phyloP scores from a whole-genome alignment of 78 protist genomes.

The Dictyostelium brefeldianum region DNA sequence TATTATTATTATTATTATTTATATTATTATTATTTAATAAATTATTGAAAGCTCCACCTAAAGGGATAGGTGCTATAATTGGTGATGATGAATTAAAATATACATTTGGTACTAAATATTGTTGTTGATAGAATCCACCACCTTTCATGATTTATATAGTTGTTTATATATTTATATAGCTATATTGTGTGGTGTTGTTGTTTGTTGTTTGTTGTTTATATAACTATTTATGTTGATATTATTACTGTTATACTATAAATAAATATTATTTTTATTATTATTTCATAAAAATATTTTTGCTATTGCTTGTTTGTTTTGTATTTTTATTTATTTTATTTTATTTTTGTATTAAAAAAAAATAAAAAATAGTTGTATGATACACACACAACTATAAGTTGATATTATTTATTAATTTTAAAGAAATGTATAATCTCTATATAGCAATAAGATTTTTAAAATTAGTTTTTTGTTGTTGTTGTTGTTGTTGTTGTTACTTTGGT shows the following conservation, averaged over 20 bases:
- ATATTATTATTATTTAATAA: background rate
- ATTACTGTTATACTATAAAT: too few species aligned
- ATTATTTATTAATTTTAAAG: too few species aligned
- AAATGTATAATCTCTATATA: too few species aligned
- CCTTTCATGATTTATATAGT: conserved; percentile 4
- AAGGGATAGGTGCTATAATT: background rate
- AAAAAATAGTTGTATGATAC: too few species aligned
- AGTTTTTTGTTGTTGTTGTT: too few species aligned
- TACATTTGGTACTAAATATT: conserved; percentile 17
- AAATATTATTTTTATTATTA: background rate
- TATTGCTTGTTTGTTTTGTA: too few species aligned
- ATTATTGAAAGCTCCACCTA: background rate
- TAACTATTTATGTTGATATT: background rate
- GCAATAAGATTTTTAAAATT: too few species aligned
- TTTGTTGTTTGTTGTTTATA: background rate
- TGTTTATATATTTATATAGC: background rate
- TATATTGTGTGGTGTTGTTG: background rate
- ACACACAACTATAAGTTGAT: too few species aligned
- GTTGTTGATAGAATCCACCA: conserved; percentile 16
- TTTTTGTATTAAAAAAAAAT: too few species aligned
- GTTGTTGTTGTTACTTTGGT: too few species aligned
- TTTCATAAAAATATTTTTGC: background rate
- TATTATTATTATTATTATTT: background rate
- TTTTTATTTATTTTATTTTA: too few species aligned
- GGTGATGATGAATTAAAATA: background rate